Conservation (phyloP, 768 basidiomycete species). For the Boletus eberwhitei region DNA sequence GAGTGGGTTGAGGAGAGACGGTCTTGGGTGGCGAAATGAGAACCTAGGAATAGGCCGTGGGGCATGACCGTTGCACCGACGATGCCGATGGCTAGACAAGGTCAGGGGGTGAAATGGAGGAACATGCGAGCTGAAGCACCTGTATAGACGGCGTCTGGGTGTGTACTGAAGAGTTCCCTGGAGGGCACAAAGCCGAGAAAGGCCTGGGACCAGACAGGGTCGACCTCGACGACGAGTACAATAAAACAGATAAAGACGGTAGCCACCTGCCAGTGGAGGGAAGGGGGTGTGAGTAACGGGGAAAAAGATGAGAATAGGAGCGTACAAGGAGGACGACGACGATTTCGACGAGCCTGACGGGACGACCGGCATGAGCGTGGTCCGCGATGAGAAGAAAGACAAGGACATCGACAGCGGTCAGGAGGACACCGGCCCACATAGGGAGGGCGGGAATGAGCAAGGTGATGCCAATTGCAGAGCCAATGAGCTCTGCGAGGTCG, state of each 20-base stretch:
- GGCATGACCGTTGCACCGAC: slow-evolving; percentile 58
- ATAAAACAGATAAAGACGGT: slow-evolving; percentile 33
- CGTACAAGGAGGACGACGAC: slow-evolving; percentile 35
- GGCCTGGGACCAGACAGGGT: slow-evolving; percentile 40
- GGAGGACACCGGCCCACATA: slow-evolving; percentile 45
- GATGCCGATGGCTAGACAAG: slow-evolving; percentile 35
- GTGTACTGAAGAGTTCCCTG: slow-evolving; percentile 32
- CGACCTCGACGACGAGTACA: slow-evolving; percentile 39
- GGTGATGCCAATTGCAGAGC: slow-evolving; percentile 56
- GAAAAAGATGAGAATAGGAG: not conserved
- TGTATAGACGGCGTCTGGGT: slow-evolving; percentile 35
- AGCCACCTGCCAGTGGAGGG: slow-evolving; percentile 20
- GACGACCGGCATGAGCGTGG: slow-evolving; percentile 28
- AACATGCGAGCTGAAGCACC: slow-evolving; percentile 22
- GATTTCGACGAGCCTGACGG: slow-evolving; percentile 39
- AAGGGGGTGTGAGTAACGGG: not conserved
- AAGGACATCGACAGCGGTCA: slow-evolving; percentile 49
- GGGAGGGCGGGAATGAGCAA: slow-evolving; percentile 50
- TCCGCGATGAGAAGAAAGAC: slow-evolving; percentile 43
- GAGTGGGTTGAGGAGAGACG: slow-evolving; percentile 37
- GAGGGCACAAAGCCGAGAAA: slow-evolving; percentile 41
- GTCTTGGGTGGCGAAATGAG: slow-evolving; percentile 8
- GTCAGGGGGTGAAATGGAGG: slow-evolving; percentile 18
- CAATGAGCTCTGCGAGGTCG: slow-evolving; percentile 59
- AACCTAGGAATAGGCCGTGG: slow-evolving; percentile 53